These are phyloP conservation scores for Tolypocladium tropicale DNA, from an alignment of 2,329 filamentous ascomycete genomes.

Conservation along the genomic window DNA sequence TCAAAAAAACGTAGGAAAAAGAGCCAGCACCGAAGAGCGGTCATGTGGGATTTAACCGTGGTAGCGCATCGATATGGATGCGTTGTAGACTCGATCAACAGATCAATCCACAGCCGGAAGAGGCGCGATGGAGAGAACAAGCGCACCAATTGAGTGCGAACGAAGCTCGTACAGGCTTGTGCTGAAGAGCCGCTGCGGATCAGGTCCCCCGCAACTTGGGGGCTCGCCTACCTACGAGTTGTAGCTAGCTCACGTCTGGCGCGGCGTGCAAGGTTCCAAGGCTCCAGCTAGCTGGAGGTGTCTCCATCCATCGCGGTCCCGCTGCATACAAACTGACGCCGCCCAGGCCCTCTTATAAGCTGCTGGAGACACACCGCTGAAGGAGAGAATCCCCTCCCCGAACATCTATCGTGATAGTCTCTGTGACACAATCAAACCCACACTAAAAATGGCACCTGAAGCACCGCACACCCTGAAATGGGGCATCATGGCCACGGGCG, in stretches of 20 bases:
- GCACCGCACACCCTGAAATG: slow-evolving; percentile 41
- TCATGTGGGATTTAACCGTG: too few relatives aligned
- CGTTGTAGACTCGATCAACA: neutral
- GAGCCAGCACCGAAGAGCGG: too few relatives aligned
- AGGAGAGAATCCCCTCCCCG: neutral
- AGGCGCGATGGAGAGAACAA: too few relatives aligned
- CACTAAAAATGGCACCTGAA: slow-evolving; percentile 24
- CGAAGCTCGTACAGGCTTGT: too few relatives aligned
- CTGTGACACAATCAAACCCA: neutral
- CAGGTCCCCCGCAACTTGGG: neutral
- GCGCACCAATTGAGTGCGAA: neutral
- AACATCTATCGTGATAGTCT: too few relatives aligned
- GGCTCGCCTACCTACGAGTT: too few relatives aligned
- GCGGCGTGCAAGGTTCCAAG: too few relatives aligned
- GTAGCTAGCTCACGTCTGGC: too few relatives aligned
- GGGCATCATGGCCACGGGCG: slow-evolving; percentile 52
- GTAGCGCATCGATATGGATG: too few relatives aligned
- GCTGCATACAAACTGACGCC: neutral
- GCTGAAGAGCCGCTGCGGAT: neutral
- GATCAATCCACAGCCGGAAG: neutral
- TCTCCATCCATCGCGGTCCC: neutral
- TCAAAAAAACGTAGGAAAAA: too few relatives aligned
- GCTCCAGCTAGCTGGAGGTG: too few relatives aligned
- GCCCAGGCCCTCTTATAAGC: neutral
- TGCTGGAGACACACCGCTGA: neutral